Evolutionary conservation across 208 protist genomes (phyloP).

Genomic region (Trypanosoma avium): DNA sequence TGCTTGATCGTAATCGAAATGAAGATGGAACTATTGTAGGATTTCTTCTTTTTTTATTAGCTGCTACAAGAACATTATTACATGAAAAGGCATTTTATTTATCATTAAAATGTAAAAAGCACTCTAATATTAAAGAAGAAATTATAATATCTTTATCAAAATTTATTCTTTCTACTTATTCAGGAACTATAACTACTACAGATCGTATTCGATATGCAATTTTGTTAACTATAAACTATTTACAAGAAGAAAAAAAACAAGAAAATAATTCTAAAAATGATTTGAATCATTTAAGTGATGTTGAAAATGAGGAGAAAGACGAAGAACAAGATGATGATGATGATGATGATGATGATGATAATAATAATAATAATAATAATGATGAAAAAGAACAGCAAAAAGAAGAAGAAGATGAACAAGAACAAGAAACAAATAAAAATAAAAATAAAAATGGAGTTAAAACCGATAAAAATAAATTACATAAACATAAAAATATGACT

Average conservation of each 20-base stretch:
- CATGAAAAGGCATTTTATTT: not conserved
- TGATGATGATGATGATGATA: not conserved
- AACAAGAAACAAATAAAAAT: not conserved
- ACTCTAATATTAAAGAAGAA: not conserved
- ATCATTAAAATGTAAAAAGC: not conserved
- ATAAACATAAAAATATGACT: not conserved
- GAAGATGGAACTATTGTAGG: constrained; percentile 23
- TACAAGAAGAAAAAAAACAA: constrained; percentile 10
- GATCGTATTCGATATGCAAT: constrained; percentile 79
- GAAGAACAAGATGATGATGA: not conserved
- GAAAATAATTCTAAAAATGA: not conserved
- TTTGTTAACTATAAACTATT: constrained; percentile 72
- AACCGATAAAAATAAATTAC: not conserved
- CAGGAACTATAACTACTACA: constrained; percentile 42
- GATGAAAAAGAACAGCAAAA: not conserved
- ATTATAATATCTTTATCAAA: constrained; percentile 1
- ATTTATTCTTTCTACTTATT: constrained; percentile 56
- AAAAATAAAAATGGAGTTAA: not conserved
- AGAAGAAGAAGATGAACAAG: not conserved
- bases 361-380: not conserved
- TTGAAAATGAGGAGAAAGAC: not conserved
- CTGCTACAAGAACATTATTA: constrained; percentile 15
- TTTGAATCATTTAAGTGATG: not conserved
- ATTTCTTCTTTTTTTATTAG: constrained; percentile 28
- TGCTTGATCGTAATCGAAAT: constrained; percentile 17